These are phyloP conservation scores for Neofusicoccum parvum DNA, from an alignment of 2,329 filamentous ascomycete genomes.

Conservation along the genomic window DNA sequence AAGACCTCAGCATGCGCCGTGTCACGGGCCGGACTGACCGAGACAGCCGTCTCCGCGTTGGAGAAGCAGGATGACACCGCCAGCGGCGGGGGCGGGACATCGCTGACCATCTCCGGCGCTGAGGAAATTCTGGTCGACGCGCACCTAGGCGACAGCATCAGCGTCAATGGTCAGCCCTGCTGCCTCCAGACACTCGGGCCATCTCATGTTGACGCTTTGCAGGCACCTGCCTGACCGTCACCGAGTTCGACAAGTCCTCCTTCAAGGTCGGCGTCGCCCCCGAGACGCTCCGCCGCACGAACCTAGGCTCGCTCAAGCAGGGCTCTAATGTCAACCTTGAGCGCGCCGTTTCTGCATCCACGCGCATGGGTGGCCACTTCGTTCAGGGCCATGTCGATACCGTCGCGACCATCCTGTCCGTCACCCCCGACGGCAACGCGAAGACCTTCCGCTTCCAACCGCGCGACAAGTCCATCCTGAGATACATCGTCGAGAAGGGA, in stretches of 20 bases:
- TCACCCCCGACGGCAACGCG: conserved; percentile 84
- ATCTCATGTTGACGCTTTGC: conserved; percentile 11
- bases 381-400: conserved; percentile 98
- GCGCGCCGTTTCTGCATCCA: conserved; percentile 85
- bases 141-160: conserved; percentile 89
- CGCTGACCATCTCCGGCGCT: conserved; percentile 77
- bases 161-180: conserved; percentile 70
- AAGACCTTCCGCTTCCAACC: conserved; percentile 83
- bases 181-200: background rate
- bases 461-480: conserved; percentile 66
- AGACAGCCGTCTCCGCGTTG: conserved; percentile 77
- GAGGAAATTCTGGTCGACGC: conserved; percentile 80
- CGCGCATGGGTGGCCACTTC: conserved; percentile 97
- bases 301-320: conserved; percentile 74
- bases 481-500: conserved; percentile 94
- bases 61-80: conserved; percentile 75
- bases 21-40: conserved; percentile 31
- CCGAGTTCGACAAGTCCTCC: conserved; percentile 59
- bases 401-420: conserved; percentile 71
- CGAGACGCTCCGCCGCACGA: conserved; percentile 93
- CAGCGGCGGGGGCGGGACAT: conserved; percentile 76
- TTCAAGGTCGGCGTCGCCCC: conserved; percentile 96
- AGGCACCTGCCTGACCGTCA: conserved; percentile 89
- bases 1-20: background rate
- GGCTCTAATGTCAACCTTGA: conserved; percentile 84